phyloP scores from a whole-genome alignment of 129 eudicot genomes.

The Lactuca sativa region DNA sequence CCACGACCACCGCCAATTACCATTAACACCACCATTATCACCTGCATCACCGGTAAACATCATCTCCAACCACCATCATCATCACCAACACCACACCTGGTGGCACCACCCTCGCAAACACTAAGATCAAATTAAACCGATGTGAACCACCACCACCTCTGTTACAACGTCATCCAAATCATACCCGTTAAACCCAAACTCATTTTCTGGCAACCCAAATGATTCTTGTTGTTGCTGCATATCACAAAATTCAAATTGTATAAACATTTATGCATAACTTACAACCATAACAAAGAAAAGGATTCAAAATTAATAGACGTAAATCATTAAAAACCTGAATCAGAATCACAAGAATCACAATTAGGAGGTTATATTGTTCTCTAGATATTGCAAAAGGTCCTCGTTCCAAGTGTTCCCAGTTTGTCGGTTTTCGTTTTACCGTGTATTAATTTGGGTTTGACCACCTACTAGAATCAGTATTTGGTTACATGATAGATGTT shows the following conservation, averaged over 20 bases:
- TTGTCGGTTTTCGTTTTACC: constrained; percentile 32
- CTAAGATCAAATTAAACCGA: too few relatives aligned
- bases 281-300: constrained; percentile 1
- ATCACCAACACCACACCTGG: too few relatives aligned
- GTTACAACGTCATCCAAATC: constrained; percentile 61
- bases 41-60: too few relatives aligned
- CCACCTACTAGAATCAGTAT: constrained; percentile 36
- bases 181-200: constrained; percentile 61
- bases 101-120: too few relatives aligned
- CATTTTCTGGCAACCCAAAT: constrained; percentile 47
- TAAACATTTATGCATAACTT: not conserved
- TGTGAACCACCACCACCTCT: too few relatives aligned
- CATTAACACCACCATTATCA: too few relatives aligned
- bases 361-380: constrained; percentile 69
- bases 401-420: constrained; percentile 38
- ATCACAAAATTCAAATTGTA: constrained; percentile 8
- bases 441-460: too few relatives aligned
- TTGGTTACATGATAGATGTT: constrained; percentile 18
- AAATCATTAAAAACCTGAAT: too few relatives aligned
- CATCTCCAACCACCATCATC: too few relatives aligned
- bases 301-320: constrained; percentile 5
- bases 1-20: too few relatives aligned
- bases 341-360: constrained; percentile 57
- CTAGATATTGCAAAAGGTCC: constrained; percentile 26
- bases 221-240: constrained; percentile 49